Evolutionary conservation across 352 stramenopile genomes (phyloP), one percentile per base, ranked within the genome.

Genomic region (Saprolegnia diclina): DNA sequence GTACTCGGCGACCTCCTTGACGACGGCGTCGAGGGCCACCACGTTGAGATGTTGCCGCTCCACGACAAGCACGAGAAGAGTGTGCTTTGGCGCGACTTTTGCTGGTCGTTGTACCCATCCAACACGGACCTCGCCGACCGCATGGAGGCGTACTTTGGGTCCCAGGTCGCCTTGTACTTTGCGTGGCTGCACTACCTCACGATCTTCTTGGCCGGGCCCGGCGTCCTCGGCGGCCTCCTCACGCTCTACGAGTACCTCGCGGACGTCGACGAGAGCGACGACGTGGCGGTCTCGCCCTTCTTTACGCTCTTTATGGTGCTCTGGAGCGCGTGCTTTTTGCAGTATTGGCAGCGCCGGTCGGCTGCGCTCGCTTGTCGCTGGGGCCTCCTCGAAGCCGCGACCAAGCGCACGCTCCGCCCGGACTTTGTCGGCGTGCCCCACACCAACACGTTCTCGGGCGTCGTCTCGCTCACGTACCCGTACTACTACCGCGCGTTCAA

Each of bases 141-240:
- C 14, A 69, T 62, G 48, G 63, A 69, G 29, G 63, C 7, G 24
- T 69, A 69, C 29, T 69, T 69, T 61, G 63, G 63, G 29, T 6
- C 63, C n/a, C 62, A 69, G 35, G 50, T 69, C 18, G 63, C 63
- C 19, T 83, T 89, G 70, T 89, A 89, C 67, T 87, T 90, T 76
- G 76, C 74, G 32, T 91, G 82, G 80, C 79, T 91, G 79, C 56
- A 81, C 64, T 74, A 79, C 32, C 76, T 82, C 55, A 85, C 71
- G 6, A 66, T 63, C 24, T 87, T 77, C 74, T 72, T 79, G 11
- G 21, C 64, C 6, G 55, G 77, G 40, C 74, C 77, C 24, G 79
- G 70, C 9, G 45, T 83, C 29, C 37, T 82, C 26, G 77, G 77
- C 22, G 46, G 79, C 3, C 26, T 68, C 1, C 65, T 75, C 0